Evolutionary conservation across 2,329 filamentous ascomycete genomes (phyloP).

Genomic region (Botrytis cinerea): DNA sequence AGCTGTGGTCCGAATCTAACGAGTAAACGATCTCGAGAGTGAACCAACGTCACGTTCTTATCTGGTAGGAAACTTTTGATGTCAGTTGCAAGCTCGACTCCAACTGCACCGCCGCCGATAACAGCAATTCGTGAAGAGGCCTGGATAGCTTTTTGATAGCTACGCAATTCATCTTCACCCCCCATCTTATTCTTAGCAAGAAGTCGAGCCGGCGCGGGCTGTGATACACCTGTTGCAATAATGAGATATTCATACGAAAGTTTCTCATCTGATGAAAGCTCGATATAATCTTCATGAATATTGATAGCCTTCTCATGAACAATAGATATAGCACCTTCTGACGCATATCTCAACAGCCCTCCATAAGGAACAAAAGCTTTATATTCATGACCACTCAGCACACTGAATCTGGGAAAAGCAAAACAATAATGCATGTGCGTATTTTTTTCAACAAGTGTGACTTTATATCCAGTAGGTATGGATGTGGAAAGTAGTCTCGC

Average conservation of each 20-base stretch:
- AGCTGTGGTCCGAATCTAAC: neutral
- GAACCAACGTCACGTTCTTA: neutral
- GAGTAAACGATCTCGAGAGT: neutral
- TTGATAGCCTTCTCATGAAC: neutral
- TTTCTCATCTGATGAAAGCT: neutral
- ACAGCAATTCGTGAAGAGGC: neutral
- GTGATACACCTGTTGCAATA: neutral
- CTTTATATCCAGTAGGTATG: neutral
- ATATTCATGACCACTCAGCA: neutral
- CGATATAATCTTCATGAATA: neutral
- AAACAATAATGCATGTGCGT: neutral
- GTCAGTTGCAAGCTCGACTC: neutral
- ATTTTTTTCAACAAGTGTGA: neutral
- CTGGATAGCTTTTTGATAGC: neutral
- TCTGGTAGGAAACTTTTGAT: neutral
- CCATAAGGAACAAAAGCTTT: neutral
- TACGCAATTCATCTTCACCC: neutral
- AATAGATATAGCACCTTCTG: neutral
- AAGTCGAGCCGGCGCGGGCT: neutral
- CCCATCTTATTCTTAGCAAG: neutral
- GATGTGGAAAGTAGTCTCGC: neutral
- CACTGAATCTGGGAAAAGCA: neutral
- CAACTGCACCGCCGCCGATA: neutral
- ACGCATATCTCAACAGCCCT: neutral
- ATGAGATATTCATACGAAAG: neutral